Percentiles rank a stretch among this genome's conserved stretches.
phyloP scores from a whole-genome alignment of 2,329 filamentous ascomycete species.

The Botrytis galanthina region DNA sequence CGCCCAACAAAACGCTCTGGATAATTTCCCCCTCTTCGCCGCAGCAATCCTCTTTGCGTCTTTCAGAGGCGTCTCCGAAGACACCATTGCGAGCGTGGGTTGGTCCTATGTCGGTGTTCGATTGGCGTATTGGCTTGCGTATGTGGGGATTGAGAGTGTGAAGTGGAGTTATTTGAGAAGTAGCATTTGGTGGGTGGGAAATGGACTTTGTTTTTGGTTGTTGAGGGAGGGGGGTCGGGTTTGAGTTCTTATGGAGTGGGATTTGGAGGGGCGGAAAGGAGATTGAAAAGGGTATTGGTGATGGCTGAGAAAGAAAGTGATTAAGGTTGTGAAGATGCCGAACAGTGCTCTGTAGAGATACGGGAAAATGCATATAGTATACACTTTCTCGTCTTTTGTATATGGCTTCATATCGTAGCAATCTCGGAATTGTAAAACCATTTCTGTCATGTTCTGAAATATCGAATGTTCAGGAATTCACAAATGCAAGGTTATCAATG shows the following conservation, averaged over 20 bases:
- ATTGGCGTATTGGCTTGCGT: constrained; percentile 43
- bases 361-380: background rate
- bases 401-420: background rate
- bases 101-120: constrained; percentile 44
- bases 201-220: constrained; percentile 43
- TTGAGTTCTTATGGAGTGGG: constrained; percentile 37
- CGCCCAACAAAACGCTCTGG: constrained; percentile 38
- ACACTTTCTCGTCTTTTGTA: background rate
- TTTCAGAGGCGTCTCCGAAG: constrained; percentile 41
- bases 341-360: background rate
- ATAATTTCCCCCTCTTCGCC: constrained; percentile 43
- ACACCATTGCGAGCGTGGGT: constrained; percentile 42
- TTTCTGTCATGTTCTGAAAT: background rate
- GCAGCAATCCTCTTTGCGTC: constrained; percentile 43
- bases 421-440: background rate
- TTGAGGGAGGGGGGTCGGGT: constrained; percentile 37
- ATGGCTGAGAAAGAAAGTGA: background rate
- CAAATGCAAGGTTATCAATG: background rate
- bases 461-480: background rate
- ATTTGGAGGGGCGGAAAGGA: background rate
- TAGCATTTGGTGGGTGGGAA: constrained; percentile 45
- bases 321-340: background rate
- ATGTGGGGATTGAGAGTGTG: constrained; percentile 42
- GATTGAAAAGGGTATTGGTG: no score
- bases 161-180: constrained; percentile 41